Conservation (phyloP, 1,139 yeast genomes). For the Suhomyces yuchorum region DNA sequence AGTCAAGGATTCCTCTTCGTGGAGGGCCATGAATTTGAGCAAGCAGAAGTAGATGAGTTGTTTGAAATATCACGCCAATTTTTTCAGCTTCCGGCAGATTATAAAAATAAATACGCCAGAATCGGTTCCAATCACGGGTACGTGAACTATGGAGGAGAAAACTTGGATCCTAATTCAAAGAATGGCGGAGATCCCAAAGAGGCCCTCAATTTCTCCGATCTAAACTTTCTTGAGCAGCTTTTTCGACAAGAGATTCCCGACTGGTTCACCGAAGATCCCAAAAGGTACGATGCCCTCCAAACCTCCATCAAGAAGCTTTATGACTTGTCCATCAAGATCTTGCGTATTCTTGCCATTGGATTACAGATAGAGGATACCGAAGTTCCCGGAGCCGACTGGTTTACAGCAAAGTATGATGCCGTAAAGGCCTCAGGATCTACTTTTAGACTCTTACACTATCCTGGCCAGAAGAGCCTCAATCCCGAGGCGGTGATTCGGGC, state of each 20-base stretch:
- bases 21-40: conserved; percentile 69
- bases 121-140: conserved; percentile 62
- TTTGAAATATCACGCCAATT: conserved; percentile 58
- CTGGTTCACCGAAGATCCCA: conserved; percentile 39
- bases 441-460: conserved; percentile 70
- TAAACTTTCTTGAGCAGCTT: conserved; percentile 44
- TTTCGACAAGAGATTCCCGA: conserved; percentile 40
- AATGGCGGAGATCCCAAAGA: conserved; percentile 65
- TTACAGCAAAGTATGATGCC: conserved; percentile 56
- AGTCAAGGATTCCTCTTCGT: conserved; percentile 71
- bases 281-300: conserved; percentile 35
- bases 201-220: conserved; percentile 48
- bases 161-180: conserved; percentile 53
- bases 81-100: conserved; percentile 53
- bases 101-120: conserved; percentile 51
- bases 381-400: conserved; percentile 53
- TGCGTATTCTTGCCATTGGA: conserved; percentile 59
- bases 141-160: conserved; percentile 61
- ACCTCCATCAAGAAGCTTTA: conserved; percentile 44
- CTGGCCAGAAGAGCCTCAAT: conserved; percentile 53
- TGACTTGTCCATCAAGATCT: conserved; percentile 41
- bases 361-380: conserved; percentile 53
- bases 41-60: conserved; percentile 55
- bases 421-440: conserved; percentile 58
- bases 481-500: conserved; percentile 68